Evolutionary conservation across 441 rosid species (phyloP).

Genomic region (Eutrema salsugineum): DNA sequence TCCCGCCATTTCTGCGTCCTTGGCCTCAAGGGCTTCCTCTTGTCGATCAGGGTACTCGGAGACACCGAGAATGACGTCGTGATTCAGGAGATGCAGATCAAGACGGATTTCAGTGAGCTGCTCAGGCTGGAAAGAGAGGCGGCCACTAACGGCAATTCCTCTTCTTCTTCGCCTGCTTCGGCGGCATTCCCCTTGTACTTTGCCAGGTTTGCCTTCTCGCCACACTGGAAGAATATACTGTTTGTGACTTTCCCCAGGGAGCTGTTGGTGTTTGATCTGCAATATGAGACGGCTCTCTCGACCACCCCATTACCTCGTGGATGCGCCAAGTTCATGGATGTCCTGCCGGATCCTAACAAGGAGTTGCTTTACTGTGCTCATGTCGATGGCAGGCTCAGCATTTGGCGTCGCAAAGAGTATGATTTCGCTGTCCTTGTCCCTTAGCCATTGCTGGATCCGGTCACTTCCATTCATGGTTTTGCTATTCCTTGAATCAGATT

Average conservation of each 20-base stretch:
- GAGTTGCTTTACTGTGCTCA: constrained; percentile 86
- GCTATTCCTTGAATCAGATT: background rate
- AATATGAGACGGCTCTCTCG: constrained; percentile 69
- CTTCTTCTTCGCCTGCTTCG: constrained; percentile 60
- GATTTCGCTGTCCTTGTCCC: constrained; percentile 24
- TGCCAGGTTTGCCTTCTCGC: constrained; percentile 80
- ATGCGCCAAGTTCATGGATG: constrained; percentile 79
- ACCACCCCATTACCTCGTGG: constrained; percentile 77
- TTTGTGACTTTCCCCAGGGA: constrained; percentile 87
- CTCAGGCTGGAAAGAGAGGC: constrained; percentile 72
- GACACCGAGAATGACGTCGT: constrained; percentile 63
- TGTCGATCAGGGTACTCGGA: constrained; percentile 69
- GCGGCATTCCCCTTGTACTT: constrained; percentile 64
- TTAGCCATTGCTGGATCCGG: background rate
- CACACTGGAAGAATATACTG: constrained; percentile 77
- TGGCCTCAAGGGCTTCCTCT: constrained; percentile 71
- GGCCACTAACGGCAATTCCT: constrained; percentile 34
- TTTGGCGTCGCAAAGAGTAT: constrained; percentile 93
- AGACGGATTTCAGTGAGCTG: constrained; percentile 60
- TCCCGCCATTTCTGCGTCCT: constrained; percentile 77
- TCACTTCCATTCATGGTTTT: constrained; percentile 1
- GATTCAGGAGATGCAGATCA: constrained; percentile 55
- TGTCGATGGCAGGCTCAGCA: constrained; percentile 87
- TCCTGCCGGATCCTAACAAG: constrained; percentile 76
- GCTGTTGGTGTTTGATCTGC: constrained; percentile 85